A percentile compares a stretch with the other conserved stretches of the same genome.
These are phyloP conservation scores for Solanum acaule DNA, from an alignment of 257 asterid genomes.

Conservation along the genomic window DNA sequence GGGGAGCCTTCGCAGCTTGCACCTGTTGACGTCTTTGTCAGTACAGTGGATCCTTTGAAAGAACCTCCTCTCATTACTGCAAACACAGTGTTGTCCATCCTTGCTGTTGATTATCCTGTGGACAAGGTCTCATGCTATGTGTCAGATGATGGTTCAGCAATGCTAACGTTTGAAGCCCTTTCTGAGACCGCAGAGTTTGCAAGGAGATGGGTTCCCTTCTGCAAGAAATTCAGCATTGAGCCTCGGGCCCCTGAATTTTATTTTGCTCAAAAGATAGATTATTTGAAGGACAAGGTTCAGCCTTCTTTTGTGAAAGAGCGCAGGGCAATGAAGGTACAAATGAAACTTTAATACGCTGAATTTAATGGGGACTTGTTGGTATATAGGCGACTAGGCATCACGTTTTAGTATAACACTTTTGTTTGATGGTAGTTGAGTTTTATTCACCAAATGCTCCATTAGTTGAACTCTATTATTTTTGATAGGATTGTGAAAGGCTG, in stretches of 20 bases:
- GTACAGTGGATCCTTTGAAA: constrained; percentile 76
- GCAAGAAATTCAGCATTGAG: constrained; percentile 55
- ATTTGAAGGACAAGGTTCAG: constrained; percentile 62
- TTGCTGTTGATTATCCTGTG: constrained; percentile 62
- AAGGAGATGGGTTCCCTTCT: constrained; percentile 66
- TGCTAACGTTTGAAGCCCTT: constrained; percentile 61
- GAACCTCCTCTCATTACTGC: constrained; percentile 72
- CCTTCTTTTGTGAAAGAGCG: constrained; percentile 73
- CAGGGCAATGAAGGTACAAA: constrained; percentile 60
- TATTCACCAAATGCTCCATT: background rate
- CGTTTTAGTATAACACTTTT: background rate
- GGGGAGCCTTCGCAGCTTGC: constrained; percentile 69
- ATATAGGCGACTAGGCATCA: background rate
- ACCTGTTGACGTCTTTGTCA: constrained; percentile 57
- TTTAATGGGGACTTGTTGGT: background rate
- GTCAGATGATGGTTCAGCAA: constrained; percentile 72
- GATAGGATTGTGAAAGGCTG: background rate
- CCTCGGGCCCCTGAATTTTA: constrained; percentile 73
- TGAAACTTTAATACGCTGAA: background rate
- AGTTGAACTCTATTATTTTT: background rate
- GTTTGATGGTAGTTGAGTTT: background rate
- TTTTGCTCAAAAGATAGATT: constrained; percentile 60
- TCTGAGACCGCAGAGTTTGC: constrained; percentile 75
- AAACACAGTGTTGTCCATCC: constrained; percentile 61
- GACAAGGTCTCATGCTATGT: constrained; percentile 66